A percentile compares a stretch with the other conserved stretches of the same genome.
These are phyloP conservation scores for Centella asiatica DNA, from an alignment of 129 eudicot species.

Conservation along the genomic window DNA sequence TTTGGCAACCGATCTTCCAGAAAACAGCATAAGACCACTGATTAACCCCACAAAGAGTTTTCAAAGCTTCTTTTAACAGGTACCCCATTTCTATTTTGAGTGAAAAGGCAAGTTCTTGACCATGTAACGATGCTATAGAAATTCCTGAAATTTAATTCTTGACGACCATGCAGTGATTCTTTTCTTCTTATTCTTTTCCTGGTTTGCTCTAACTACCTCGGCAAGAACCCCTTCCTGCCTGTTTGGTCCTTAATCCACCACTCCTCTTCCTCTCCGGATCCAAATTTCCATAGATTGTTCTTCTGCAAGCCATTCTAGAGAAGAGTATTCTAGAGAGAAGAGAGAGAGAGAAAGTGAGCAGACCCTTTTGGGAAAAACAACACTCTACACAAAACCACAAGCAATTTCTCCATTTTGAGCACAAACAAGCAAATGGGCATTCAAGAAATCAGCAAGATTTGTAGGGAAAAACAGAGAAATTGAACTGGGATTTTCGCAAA, in stretches of 20 bases:
- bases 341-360: background rate
- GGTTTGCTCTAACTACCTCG: constrained; percentile 67
- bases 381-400: constrained; percentile 68
- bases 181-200: background rate
- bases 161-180: background rate
- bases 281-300: constrained; percentile 47
- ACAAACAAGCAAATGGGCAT: background rate
- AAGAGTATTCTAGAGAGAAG: constrained; percentile 16
- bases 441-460: background rate
- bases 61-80: constrained; percentile 78
- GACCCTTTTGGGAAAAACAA: constrained; percentile 17
- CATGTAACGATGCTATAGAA: background rate
- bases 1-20: constrained; percentile 94
- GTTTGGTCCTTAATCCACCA: constrained; percentile 88
- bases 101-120: background rate
- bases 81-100: constrained; percentile 49
- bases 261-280: constrained; percentile 75
- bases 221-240: constrained; percentile 93
- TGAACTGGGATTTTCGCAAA: background rate
- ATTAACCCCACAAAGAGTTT: constrained; percentile 78
- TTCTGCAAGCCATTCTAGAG: constrained; percentile 40
- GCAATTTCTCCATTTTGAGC: constrained; percentile 40
- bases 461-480: too few species aligned
- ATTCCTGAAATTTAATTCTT: background rate
- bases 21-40: constrained; percentile 97